These are phyloP conservation scores for Trichoderma pleuroti DNA, from an alignment of 2,329 filamentous ascomycete species.

Conservation along the genomic window DNA sequence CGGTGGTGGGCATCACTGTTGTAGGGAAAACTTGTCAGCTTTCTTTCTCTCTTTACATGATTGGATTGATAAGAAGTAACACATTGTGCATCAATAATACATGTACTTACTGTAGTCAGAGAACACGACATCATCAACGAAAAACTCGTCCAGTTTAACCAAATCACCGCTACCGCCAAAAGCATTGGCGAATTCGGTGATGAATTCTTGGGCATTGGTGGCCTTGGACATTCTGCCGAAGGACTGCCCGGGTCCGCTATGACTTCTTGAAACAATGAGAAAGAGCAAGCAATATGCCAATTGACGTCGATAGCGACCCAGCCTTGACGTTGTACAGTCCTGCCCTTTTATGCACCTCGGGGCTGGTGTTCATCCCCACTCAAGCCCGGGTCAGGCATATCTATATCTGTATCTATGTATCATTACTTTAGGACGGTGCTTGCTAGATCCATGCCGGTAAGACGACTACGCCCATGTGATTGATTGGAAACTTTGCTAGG, in stretches of 20 bases:
- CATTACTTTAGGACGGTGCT: not conserved
- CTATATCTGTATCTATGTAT: not conserved
- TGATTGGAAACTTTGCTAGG: not conserved
- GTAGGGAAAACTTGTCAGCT: not conserved
- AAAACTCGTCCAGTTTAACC: not conserved
- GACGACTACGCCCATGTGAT: not conserved
- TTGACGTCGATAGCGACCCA: not conserved
- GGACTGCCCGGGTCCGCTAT: not conserved
- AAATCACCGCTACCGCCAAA: not conserved
- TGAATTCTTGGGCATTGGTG: slow-evolving; percentile 1
- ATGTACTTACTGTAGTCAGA: not conserved
- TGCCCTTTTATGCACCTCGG: not conserved
- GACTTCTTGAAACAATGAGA: not conserved
- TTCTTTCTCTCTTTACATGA: not conserved
- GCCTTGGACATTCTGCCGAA: not conserved
- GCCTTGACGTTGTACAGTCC: not conserved
- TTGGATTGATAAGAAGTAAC: not conserved
- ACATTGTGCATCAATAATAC: not conserved
- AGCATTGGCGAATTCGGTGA: not conserved
- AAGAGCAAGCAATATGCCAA: not conserved
- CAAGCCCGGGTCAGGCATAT: not conserved
- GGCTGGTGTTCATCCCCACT: not conserved
- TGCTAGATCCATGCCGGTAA: not conserved
- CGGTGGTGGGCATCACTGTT: not conserved
- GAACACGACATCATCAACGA: not conserved